Conservation (phyloP, 306 rosid genomes). For the Dryas alaskensis region DNA sequence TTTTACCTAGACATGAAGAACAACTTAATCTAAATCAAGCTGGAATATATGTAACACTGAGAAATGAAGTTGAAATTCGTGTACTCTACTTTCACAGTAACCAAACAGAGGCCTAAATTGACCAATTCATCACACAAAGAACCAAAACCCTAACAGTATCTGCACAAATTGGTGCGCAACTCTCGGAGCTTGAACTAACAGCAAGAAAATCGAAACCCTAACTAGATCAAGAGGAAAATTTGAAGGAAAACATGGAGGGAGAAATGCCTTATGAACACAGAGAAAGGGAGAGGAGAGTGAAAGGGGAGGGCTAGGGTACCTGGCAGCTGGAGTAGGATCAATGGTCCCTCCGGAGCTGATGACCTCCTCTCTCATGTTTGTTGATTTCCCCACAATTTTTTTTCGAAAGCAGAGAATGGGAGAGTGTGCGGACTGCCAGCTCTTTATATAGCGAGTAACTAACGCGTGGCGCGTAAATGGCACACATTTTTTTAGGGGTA, state of each 20-base stretch:
- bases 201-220: conserved; percentile 38
- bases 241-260: conserved; percentile 28
- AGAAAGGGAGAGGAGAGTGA: neutral
- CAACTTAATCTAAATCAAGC: neutral
- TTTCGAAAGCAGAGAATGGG: neutral
- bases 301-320: conserved; percentile 32
- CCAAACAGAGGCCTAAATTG: conserved; percentile 10
- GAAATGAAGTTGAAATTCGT: neutral
- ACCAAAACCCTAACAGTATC: conserved; percentile 12
- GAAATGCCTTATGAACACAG: neutral
- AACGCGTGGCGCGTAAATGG: conserved; percentile 23
- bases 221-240: conserved; percentile 12
- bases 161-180: neutral
- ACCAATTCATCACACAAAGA: conserved; percentile 15
- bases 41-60: neutral
- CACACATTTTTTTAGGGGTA: neutral
- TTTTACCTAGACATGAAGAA: neutral
- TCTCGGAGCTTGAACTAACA: conserved; percentile 14
- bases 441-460: neutral
- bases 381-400: neutral
- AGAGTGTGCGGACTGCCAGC: neutral
- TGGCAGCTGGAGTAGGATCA: conserved; percentile 92
- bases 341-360: conserved; percentile 87
- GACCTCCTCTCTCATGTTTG: conserved; percentile 83
- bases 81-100: neutral